phyloP scores from a whole-genome alignment of 306 rosid species.

The Echinosophora koreensis region DNA sequence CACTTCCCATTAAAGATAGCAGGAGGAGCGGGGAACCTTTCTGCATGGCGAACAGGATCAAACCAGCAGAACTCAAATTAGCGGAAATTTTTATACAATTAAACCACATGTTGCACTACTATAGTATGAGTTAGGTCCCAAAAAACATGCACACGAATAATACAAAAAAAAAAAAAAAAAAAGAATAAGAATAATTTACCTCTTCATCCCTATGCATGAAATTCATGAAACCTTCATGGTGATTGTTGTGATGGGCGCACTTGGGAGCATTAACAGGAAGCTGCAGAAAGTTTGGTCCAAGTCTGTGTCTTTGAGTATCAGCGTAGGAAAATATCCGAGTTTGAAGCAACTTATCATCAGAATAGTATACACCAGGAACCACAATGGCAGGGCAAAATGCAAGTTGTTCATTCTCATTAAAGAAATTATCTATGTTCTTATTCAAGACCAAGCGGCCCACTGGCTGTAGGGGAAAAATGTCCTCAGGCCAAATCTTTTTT shows the following conservation, averaged over 20 bases:
- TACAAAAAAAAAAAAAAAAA: background rate
- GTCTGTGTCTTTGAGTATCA: conserved; percentile 90
- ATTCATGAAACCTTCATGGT: conserved; percentile 88
- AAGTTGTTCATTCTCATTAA: conserved; percentile 87
- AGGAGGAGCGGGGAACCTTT: conserved; percentile 67
- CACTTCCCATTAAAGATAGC: conserved; percentile 61
- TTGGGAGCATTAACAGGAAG: conserved; percentile 89
- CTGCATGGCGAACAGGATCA: conserved; percentile 79
- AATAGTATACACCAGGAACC: conserved; percentile 80
- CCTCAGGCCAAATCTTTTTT: conserved; percentile 97
- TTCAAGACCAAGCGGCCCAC: conserved; percentile 91
- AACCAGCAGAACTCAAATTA: conserved; percentile 15
- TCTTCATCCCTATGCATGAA: conserved; percentile 93
- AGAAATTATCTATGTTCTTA: conserved; percentile 85
- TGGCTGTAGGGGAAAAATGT: conserved; percentile 82
- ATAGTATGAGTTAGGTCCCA: background rate
- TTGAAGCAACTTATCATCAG: conserved; percentile 87
- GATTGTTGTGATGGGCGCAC: conserved; percentile 84
- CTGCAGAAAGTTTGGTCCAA: conserved; percentile 89
- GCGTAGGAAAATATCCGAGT: conserved; percentile 75
- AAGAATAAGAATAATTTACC: conserved; percentile 46
- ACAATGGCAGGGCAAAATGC: conserved; percentile 80
- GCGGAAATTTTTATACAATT: background rate
- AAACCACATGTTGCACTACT: background rate
- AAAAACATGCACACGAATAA: background rate